Base-by-base conservation (phyloP, 352 stramenopile species). In the Phytophthora chlamydospora region DNA sequence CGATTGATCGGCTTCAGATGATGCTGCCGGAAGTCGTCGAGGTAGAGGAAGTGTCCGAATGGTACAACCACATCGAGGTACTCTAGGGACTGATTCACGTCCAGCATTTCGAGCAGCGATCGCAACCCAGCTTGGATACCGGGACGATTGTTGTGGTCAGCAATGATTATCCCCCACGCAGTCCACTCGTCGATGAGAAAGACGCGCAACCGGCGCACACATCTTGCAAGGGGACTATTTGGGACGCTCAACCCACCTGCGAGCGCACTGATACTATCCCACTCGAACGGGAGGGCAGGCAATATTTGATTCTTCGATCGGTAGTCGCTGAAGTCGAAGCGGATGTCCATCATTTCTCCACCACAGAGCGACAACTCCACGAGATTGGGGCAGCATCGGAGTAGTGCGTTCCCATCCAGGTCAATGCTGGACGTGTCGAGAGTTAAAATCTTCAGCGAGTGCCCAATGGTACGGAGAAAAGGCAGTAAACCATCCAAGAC, bases 311-410 rank as follows among this genome's bases (percentile, higher is more conserved):
- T 62, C 2, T 21, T 67, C 14, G 36, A 29, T 8, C 14, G 51
- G 32, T 52, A 57, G 29, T 57, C 50, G 8, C 44, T 67, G 36
- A 67, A 62, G 32, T 67, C 27, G 7, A 67, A 21, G 3, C 39
- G 50, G 33, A 68, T 24, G n/a, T 62, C 43, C 13, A 50, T 34
- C 4, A 52, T 49, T 2, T 46, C 17, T n/a, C 45, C 38, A 31
- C 38, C 57, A 43, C 40, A 55, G 1, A 66, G n/a, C 13, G 27
- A 47, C 41, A 66, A 54, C 16, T 66, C 47, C 42, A 44, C 33
- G 24, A 66, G 17, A 8, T 66, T 59, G 5, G 58, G 47, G 12
- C 47, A 66, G 3, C 17, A 38, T 35, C 7, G 19, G n/a, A 63
- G 17, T 0, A 68, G 19, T 46, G 16, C 11, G n/a, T 52, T 62